Conservation (phyloP, 1,139 yeast genomes). For the Tardiomyces depauwii region DNA sequence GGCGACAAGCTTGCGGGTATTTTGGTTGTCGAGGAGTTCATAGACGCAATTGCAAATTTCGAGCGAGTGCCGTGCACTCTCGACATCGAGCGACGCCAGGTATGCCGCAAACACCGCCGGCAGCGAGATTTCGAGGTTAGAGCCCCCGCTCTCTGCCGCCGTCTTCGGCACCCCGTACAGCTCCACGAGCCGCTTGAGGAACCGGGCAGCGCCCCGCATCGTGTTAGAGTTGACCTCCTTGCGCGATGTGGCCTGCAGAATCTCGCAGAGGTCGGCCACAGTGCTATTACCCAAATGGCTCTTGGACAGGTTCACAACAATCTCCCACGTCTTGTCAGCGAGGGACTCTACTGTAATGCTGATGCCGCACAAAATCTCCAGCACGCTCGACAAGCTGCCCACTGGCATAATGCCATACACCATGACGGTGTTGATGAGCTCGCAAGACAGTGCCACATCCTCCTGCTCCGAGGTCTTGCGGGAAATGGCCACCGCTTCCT, state of each 20-base stretch:
- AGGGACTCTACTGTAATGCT: constrained; percentile 30
- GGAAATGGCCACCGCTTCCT: constrained; percentile 32
- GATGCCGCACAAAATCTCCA: constrained; percentile 43
- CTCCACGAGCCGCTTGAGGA: constrained; percentile 17
- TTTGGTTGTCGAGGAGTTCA: constrained; percentile 14
- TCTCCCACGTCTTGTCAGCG: constrained; percentile 31
- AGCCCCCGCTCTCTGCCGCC: not conserved
- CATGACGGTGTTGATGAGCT: constrained; percentile 36
- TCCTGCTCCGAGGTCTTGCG: constrained; percentile 31
- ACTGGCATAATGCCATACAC: constrained; percentile 40
- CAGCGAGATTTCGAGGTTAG: constrained; percentile 15
- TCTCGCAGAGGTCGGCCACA: constrained; percentile 28
- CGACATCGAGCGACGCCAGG: constrained; percentile 14
- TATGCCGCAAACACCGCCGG: constrained; percentile 17
- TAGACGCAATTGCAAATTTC: constrained; percentile 19
- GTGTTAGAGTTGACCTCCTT: constrained; percentile 28
- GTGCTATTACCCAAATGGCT: constrained; percentile 29
- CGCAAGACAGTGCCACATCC: constrained; percentile 35
- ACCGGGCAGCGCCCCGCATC: constrained; percentile 38
- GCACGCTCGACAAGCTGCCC: constrained; percentile 27
- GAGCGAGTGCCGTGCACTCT: constrained; percentile 17
- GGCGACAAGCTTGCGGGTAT: constrained; percentile 14
- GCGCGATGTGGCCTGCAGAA: constrained; percentile 24
- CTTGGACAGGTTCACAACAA: constrained; percentile 26
- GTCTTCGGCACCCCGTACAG: constrained; percentile 1